Evolutionary conservation across 306 rosid genomes (phyloP).

Genomic region (Calophaca sinica): DNA sequence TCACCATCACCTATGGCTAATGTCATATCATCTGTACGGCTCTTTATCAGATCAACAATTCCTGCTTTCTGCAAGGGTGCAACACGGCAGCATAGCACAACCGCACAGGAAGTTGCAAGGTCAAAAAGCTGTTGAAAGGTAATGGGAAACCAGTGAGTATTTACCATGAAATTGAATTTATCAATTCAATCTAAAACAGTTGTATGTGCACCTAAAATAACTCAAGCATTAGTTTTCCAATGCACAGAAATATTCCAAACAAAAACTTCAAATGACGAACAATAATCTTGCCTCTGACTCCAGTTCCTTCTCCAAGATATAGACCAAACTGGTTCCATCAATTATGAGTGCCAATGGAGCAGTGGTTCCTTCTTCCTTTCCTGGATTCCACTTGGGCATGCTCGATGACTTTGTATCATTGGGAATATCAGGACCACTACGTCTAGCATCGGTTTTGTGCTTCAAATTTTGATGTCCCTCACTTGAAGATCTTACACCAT

Average conservation of each 20-base stretch:
- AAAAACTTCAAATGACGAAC: constrained; percentile 15
- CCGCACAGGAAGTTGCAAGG: constrained; percentile 77
- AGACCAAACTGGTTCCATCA: constrained; percentile 92
- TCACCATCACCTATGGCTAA: constrained; percentile 51
- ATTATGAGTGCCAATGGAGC: constrained; percentile 78
- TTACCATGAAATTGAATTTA: constrained; percentile 14
- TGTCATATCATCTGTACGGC: constrained; percentile 83
- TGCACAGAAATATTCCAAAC: constrained; percentile 8
- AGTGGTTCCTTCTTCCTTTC: constrained; percentile 58
- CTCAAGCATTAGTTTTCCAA: constrained; percentile 18
- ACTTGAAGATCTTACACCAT: constrained; percentile 56
- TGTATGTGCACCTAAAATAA: constrained; percentile 22
- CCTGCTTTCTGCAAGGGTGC: constrained; percentile 96
- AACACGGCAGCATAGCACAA: constrained; percentile 91
- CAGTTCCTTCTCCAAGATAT: constrained; percentile 83
- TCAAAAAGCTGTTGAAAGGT: constrained; percentile 75
- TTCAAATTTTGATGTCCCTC: constrained; percentile 40
- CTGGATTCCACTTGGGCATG: constrained; percentile 52
- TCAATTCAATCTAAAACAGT: constrained; percentile 4
- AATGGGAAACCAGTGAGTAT: constrained; percentile 24
- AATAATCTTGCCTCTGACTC: constrained; percentile 73
- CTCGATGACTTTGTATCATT: constrained; percentile 49
- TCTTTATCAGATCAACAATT: constrained; percentile 81
- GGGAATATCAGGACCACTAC: constrained; percentile 48
- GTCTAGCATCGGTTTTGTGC: constrained; percentile 48